Base-by-base conservation (phyloP, 129 eudicot species). In the Flaveria trinervia region DNA sequence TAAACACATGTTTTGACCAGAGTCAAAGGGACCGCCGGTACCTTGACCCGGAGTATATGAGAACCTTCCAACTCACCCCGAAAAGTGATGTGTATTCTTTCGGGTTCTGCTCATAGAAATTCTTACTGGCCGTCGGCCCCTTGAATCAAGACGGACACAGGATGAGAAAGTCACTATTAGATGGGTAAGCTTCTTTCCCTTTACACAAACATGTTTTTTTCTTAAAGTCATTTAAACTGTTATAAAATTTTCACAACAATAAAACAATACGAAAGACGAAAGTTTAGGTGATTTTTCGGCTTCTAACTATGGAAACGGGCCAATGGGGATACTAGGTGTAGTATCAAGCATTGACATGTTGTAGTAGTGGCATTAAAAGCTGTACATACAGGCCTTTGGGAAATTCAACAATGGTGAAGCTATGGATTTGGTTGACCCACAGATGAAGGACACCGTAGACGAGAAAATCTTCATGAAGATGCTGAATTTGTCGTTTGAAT, bases 1-100 rank as follows among this genome's bases (percentile, higher is more conserved):
- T 54, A 86, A 74, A 87, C 96, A 41, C 97, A 93, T 46, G 84
- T 89, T 41, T 76, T 85, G 46, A 89, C 97, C 75, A 87, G 87
- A 87, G 97, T 93, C 12, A 93, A 86, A 77, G 98, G 98, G 68
- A 93, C 98, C 23, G 96, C 89, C 36, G 98, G 78, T 93, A 93
- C 87, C 97, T 93, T 75, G 98, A 93, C 83, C 98, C 98, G 1
- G 96, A 93, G 85, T 93, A 93, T 46, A 93, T 93, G 98, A 91
- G 83, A 87, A 93, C 97, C 28, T 73, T 80, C 79, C 87, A 91
- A 69, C 98, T 93, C 83, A 93, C 98, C 33, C 85, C 88, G 5
- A 93, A 93, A 65, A 89, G 97, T 28, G 98, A 93, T 68, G 98
- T 93, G 14, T 93, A 93, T 81, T 93, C 98, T 50, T 93, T 90